Evolutionary conservation across 202 grass and related monocot genomes (phyloP).

Genomic region (Zizania palustris): DNA sequence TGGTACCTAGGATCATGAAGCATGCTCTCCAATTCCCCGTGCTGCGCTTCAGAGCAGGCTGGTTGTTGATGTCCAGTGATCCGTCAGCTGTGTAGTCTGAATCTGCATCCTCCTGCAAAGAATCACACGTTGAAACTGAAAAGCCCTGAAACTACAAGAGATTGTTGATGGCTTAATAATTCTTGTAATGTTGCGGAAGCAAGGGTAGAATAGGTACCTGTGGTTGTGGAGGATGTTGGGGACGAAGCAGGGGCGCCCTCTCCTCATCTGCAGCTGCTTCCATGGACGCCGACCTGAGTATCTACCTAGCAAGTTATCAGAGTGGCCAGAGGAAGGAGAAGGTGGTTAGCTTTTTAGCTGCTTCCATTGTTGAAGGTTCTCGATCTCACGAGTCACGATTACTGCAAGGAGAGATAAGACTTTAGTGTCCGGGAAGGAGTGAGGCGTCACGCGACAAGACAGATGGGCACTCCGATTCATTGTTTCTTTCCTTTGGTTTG

Average conservation of each 20-base stretch:
- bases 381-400: too few relatives aligned
- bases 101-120: constrained; percentile 33
- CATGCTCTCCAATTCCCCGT: constrained; percentile 61
- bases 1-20: constrained; percentile 48
- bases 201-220: neutral
- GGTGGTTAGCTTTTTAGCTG: neutral
- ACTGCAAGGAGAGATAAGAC: neutral
- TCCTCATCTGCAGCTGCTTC: neutral
- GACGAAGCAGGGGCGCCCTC: neutral
- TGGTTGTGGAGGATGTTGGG: too few relatives aligned
- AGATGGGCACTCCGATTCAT: neutral
- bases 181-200: neutral
- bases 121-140: neutral
- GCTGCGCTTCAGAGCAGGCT: constrained; percentile 31
- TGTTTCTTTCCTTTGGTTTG: neutral
- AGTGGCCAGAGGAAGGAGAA: neutral
- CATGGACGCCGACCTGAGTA: neutral
- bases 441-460: neutral
- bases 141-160: too few relatives aligned
- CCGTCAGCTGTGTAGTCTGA: constrained; percentile 47
- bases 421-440: neutral
- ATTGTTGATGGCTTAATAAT: too few relatives aligned
- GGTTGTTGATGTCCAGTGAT: constrained; percentile 46
- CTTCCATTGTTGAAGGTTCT: too few relatives aligned
- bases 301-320: neutral